phyloP scores from a whole-genome alignment of 2,329 filamentous ascomycete genomes.

The Achaetomium macrosporum region DNA sequence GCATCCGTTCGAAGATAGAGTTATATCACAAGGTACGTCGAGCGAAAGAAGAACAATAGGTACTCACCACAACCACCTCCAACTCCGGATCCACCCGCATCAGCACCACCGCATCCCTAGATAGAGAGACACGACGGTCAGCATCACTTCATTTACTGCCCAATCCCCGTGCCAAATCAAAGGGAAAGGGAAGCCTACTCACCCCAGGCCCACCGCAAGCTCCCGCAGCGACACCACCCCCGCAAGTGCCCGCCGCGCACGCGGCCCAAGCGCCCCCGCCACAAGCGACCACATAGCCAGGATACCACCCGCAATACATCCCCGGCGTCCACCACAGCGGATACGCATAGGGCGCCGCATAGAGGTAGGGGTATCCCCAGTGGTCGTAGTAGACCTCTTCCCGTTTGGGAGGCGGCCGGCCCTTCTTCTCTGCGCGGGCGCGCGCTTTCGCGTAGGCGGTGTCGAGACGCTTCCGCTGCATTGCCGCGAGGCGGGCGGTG shows the following conservation, averaged over 20 bases:
- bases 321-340: slow-evolving; percentile 38
- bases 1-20: no score
- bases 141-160: no score
- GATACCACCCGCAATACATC: slow-evolving; percentile 42
- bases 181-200: slow-evolving; percentile 7
- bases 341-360: slow-evolving; percentile 43
- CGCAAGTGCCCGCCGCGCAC: slow-evolving; percentile 46
- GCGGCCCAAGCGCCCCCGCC: slow-evolving; percentile 35
- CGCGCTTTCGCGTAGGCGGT: slow-evolving; percentile 51
- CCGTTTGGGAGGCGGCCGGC: slow-evolving; percentile 41
- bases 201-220: slow-evolving; percentile 38
- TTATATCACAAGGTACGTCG: no score
- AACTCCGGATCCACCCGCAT: no score
- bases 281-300: slow-evolving; percentile 30
- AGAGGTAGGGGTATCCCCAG: slow-evolving; percentile 49
- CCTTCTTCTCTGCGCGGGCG: slow-evolving; percentile 45
- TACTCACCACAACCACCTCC: no score
- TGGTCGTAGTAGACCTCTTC: slow-evolving; percentile 44
- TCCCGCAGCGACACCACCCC: slow-evolving; percentile 38
- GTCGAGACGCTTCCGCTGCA: slow-evolving; percentile 38
- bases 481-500: slow-evolving; percentile 32
- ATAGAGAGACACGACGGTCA: no score
- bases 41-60: no score
- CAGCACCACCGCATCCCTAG: no score
- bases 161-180: no score